Conservation (phyloP, 106 monocot genomes). For the Acorus gramineus region DNA sequence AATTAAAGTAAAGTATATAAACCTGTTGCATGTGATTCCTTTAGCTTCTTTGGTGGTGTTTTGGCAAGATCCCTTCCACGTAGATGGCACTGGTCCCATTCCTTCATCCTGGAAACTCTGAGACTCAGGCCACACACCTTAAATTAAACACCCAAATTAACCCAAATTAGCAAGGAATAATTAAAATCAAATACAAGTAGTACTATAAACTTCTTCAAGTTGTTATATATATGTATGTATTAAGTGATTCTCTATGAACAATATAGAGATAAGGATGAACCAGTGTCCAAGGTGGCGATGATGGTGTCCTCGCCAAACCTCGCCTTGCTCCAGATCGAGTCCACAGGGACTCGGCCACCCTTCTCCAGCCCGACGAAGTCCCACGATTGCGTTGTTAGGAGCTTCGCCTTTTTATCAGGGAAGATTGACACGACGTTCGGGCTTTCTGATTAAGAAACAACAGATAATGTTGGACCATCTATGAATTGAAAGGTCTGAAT, state of each 20-base stretch:
- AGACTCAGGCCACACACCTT: constrained; percentile 50
- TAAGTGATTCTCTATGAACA: too few species aligned
- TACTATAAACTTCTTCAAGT: too few species aligned
- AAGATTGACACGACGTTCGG: constrained; percentile 48
- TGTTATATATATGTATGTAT: too few species aligned
- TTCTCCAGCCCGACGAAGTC: constrained; percentile 39
- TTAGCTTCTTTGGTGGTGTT: not conserved
- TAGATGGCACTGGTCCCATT: constrained; percentile 18
- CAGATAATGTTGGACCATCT: not conserved
- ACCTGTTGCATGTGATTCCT: constrained; percentile 29
- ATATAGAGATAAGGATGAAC: constrained; percentile 4
- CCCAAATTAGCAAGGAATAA: not conserved
- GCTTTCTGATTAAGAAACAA: constrained; percentile 15
- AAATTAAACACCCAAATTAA: not conserved
- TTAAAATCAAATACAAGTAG: not conserved
- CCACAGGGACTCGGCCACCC: constrained; percentile 17
- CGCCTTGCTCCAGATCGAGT: constrained; percentile 53
- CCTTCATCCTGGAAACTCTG: constrained; percentile 40
- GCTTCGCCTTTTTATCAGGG: constrained; percentile 29
- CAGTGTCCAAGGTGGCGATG: constrained; percentile 64
- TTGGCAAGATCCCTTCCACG: constrained; percentile 39
- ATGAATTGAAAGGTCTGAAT: too few species aligned
- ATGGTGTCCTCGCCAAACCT: constrained; percentile 57
- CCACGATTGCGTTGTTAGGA: constrained; percentile 75
- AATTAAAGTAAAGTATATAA: too few species aligned